Evolutionary conservation across 371 early-diverging fungal species (phyloP).

Genomic region (Batkoa obscura): DNA sequence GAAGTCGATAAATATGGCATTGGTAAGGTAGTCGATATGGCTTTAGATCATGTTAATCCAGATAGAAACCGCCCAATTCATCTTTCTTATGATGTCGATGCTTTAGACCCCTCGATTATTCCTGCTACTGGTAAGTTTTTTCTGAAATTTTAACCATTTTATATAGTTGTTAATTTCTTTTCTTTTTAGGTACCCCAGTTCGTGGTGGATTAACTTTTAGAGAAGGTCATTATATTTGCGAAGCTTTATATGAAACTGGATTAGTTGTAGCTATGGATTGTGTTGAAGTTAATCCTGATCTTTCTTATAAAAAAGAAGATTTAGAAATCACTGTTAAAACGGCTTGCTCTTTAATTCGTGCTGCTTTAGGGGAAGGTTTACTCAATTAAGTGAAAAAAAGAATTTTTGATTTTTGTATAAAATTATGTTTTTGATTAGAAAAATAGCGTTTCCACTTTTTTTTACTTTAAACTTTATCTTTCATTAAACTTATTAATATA

Average conservation of each 20-base stretch:
- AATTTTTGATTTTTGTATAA: no score
- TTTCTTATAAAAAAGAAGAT: constrained; percentile 41
- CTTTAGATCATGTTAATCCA: constrained; percentile 73
- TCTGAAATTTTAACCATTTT: neutral
- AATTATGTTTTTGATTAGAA: no score
- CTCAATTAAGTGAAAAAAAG: no score
- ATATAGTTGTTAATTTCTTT: neutral
- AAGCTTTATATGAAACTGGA: constrained; percentile 75
- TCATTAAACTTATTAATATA: no score
- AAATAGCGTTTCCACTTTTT: no score
- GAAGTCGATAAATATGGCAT: constrained; percentile 92
- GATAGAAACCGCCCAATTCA: constrained; percentile 69
- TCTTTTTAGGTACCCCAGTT: constrained; percentile 64
- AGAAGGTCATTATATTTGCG: constrained; percentile 81
- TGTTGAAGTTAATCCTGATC: constrained; percentile 81
- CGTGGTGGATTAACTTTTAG: constrained; percentile 86
- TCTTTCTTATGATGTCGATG: constrained; percentile 89
- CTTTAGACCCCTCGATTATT: constrained; percentile 82
- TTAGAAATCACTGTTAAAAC: constrained; percentile 70
- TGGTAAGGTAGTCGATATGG: constrained; percentile 85
- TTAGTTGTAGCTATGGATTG: constrained; percentile 79
- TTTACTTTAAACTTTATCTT: no score
- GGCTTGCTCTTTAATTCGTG: constrained; percentile 65
- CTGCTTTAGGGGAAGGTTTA: constrained; percentile 46
- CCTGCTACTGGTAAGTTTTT: constrained; percentile 59